Evolutionary conservation across 2,329 filamentous ascomycete species (phyloP).

Genomic region (Colletotrichum sp.): DNA sequence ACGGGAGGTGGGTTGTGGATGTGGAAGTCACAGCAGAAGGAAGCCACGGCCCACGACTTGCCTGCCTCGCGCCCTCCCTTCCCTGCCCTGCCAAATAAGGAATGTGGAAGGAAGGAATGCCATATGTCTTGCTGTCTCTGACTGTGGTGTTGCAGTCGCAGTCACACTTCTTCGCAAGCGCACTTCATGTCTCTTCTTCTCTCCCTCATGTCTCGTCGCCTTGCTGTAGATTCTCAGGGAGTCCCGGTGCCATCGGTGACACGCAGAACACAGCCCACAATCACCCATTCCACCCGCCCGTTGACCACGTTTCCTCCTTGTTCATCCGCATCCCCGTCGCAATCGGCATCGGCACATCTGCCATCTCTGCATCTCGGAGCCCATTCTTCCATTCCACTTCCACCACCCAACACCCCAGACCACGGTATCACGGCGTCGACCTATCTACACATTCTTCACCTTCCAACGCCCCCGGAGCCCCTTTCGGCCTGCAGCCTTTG

Average conservation of each 20-base stretch:
- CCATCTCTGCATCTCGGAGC: background rate
- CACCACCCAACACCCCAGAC: background rate
- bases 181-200: background rate
- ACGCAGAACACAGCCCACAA: background rate
- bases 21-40: background rate
- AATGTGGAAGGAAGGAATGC: background rate
- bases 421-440: background rate
- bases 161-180: background rate
- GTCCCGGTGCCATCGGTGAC: background rate
- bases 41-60: background rate
- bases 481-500: background rate
- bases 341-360: background rate
- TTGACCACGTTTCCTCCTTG: constrained; percentile 7
- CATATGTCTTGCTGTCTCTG: background rate
- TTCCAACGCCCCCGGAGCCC: background rate
- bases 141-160: background rate
- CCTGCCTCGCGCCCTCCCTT: background rate
- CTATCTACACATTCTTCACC: background rate
- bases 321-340: background rate
- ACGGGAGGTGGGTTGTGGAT: background rate
- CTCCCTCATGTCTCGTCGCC: background rate
- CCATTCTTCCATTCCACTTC: background rate
- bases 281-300: background rate
- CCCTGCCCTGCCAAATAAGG: background rate
- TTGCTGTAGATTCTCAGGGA: background rate